phyloP scores from a whole-genome alignment of 768 basidiomycete species.

The Termitomyces sp. region DNA sequence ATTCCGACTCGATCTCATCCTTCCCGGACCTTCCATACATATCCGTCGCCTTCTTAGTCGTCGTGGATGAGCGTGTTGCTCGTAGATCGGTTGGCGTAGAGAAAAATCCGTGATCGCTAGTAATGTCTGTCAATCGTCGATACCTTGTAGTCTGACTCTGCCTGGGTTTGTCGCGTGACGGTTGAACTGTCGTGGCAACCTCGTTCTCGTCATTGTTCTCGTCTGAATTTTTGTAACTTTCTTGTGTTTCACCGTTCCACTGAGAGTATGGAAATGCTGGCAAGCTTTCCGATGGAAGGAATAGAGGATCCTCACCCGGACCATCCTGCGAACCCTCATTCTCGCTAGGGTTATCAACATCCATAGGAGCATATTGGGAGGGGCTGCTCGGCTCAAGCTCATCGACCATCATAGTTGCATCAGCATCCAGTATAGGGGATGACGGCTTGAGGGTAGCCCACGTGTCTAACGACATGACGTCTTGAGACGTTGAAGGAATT shows the following conservation, averaged over 20 bases:
- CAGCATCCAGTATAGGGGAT: conserved; percentile 17
- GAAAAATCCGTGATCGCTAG: conserved; percentile 34
- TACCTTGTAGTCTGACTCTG: conserved; percentile 24
- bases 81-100: conserved; percentile 25
- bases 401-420: conserved; percentile 22
- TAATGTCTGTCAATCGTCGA: conserved; percentile 53
- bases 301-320: conserved; percentile 32
- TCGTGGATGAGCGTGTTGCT: conserved; percentile 24
- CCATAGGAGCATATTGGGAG: background rate
- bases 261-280: conserved; percentile 54
- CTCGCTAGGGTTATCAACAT: background rate
- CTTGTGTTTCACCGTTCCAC: conserved; percentile 22
- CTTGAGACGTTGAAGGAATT: conserved; percentile 10
- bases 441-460: conserved; percentile 21
- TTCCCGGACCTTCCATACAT: conserved; percentile 35
- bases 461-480: conserved; percentile 15
- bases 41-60: conserved; percentile 26
- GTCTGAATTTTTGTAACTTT: conserved; percentile 2
- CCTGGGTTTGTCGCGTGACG: conserved; percentile 10
- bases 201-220: conserved; percentile 36
- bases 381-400: conserved; percentile 23
- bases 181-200: conserved; percentile 28
- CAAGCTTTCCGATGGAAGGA: conserved; percentile 52
- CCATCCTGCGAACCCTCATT: conserved; percentile 2
- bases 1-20: conserved; percentile 31